Percentiles rank a stretch among this genome's conserved stretches.
Evolutionary conservation across 2,329 filamentous ascomycete genomes (phyloP).

Genomic region (Amauroascus niger): DNA sequence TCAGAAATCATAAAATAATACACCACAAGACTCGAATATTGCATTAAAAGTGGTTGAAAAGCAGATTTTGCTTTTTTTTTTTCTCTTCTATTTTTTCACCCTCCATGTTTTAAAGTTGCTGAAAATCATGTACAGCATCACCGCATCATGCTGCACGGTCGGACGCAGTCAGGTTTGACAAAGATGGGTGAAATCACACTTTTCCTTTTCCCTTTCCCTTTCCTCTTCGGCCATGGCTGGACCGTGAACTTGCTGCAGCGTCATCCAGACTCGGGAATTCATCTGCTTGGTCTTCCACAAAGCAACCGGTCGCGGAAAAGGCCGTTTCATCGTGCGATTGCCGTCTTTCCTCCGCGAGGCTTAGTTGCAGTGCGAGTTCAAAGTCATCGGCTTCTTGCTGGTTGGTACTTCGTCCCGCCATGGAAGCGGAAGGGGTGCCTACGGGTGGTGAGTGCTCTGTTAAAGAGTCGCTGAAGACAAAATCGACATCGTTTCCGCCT

Average conservation of each 20-base stretch:
- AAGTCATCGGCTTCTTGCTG: constrained; percentile 47
- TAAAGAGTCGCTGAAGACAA: constrained; percentile 1
- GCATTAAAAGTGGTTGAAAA: no score
- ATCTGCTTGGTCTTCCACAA: not conserved
- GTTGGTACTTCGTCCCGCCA: constrained; percentile 31
- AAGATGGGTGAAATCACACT: constrained; percentile 10
- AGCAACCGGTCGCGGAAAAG: no score
- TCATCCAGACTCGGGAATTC: constrained; percentile 6
- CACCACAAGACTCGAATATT: not conserved
- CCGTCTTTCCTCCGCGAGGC: constrained; percentile 48
- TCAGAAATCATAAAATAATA: not conserved
- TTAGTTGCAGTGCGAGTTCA: constrained; percentile 53
- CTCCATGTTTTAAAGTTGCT: not conserved
- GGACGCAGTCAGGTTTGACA: not conserved
- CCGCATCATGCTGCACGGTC: no score
- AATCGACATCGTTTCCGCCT: constrained; percentile 22
- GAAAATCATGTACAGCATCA: no score
- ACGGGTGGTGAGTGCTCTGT: not conserved
- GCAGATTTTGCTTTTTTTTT: not conserved
- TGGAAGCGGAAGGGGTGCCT: constrained; percentile 12
- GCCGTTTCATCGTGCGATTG: not conserved
- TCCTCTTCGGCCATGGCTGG: constrained; percentile 6
- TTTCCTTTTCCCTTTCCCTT: constrained; percentile 31
- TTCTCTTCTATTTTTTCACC: not conserved
- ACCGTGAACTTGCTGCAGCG: constrained; percentile 30